These are phyloP conservation scores for Pyrus bretschneideri DNA, from an alignment of 306 rosid species.

Conservation along the genomic window DNA sequence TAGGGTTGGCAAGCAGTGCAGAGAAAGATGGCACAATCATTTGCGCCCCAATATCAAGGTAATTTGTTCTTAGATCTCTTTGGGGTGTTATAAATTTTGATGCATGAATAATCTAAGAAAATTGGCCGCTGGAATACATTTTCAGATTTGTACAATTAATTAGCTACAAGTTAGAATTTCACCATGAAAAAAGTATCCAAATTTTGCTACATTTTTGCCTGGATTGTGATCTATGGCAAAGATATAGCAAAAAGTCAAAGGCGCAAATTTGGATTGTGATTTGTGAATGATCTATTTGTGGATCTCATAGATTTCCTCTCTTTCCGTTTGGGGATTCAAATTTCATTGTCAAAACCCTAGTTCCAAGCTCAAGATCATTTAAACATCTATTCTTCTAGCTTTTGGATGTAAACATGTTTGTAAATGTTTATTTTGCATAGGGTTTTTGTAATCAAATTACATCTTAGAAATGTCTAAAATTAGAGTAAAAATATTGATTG, in stretches of 20 bases:
- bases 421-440: neutral
- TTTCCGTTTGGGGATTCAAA: conserved; percentile 1
- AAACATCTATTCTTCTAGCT: neutral
- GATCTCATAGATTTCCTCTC: neutral
- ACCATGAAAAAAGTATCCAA: neutral
- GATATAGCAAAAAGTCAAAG: neutral
- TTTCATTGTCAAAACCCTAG: neutral
- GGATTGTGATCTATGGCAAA: neutral
- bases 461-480: no score
- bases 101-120: neutral
- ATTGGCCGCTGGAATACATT: neutral
- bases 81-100: neutral
- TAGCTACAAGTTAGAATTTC: neutral
- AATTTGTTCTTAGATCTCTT: neutral
- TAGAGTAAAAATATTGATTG: no score
- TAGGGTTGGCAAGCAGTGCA: conserved; percentile 87
- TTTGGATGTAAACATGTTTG: neutral
- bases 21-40: conserved; percentile 98
- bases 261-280: neutral
- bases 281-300: neutral
- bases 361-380: neutral
- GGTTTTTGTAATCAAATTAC: neutral
- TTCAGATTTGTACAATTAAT: neutral
- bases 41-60: conserved; percentile 95
- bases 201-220: neutral